Conservation (phyloP, 2,329 filamentous ascomycete species). For the Fusarium papillatum region DNA sequence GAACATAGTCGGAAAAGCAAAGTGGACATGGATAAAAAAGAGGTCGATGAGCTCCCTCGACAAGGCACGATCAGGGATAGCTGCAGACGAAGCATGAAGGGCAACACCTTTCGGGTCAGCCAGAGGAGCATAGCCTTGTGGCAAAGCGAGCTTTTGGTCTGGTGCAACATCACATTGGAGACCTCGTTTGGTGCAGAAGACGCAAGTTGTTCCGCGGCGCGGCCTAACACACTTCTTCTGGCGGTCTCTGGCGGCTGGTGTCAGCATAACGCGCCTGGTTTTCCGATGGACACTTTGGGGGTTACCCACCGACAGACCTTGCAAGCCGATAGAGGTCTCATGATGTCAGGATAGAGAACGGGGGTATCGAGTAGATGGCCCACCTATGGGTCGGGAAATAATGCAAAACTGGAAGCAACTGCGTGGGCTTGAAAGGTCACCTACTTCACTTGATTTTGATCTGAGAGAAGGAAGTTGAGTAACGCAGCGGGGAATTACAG, state of each 20-base stretch:
- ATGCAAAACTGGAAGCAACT: not conserved
- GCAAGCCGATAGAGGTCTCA: not conserved
- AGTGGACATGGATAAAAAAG: constrained; percentile 12
- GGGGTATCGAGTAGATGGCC: not conserved
- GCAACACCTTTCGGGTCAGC: not conserved
- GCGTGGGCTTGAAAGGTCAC: not conserved
- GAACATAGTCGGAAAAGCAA: constrained; percentile 11
- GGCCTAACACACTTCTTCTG: constrained; percentile 16
- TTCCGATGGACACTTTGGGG: not conserved
- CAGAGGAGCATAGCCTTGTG: not conserved
- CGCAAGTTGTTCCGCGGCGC: constrained; percentile 2
- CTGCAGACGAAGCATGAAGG: not conserved
- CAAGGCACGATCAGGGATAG: constrained; percentile 6
- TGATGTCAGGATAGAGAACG: not conserved
- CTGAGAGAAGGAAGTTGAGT: not conserved
- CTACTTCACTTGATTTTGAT: rapidly evolving
- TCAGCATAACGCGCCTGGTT: not conserved
- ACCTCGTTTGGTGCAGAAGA: constrained; percentile 6
- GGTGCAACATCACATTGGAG: not conserved
- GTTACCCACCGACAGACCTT: not conserved
- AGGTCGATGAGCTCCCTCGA: constrained; percentile 7
- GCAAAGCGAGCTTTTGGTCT: not conserved
- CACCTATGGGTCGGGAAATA: not conserved
- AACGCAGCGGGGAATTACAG: not conserved
- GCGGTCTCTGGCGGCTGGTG: not conserved